Evolutionary conservation across 2,329 filamentous ascomycete genomes (phyloP).

Genomic region (Venturia effusa): DNA sequence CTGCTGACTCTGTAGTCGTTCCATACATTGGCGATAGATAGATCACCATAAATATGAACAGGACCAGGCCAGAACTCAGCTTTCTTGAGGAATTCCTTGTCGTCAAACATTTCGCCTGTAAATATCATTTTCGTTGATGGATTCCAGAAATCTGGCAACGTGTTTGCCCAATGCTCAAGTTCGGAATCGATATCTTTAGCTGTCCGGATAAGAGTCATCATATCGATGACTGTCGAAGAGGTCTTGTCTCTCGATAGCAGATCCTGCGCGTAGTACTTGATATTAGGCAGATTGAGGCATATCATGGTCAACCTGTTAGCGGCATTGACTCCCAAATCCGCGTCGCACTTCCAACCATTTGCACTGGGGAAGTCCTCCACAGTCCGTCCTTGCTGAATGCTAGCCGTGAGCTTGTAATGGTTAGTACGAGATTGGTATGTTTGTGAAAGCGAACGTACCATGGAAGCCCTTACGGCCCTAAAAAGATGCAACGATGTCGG

Average conservation of each 20-base stretch:
- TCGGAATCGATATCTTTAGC: slow-evolving; percentile 26
- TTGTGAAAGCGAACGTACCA: slow-evolving; percentile 20
- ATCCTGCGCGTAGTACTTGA: slow-evolving; percentile 24
- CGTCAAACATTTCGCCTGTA: neutral
- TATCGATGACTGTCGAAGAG: slow-evolving; percentile 18
- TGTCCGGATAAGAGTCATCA: slow-evolving; percentile 22
- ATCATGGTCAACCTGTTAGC: slow-evolving; percentile 29
- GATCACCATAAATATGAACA: slow-evolving; percentile 28
- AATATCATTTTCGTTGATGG: slow-evolving; percentile 15
- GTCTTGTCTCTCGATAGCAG: slow-evolving; percentile 17
- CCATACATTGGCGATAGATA: slow-evolving; percentile 27
- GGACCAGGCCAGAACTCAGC: slow-evolving; percentile 27
- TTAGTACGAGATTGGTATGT: neutral
- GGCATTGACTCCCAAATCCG: slow-evolving; percentile 25
- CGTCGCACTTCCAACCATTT: slow-evolving; percentile 24
- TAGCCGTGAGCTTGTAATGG: slow-evolving; percentile 25
- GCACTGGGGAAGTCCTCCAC: slow-evolving; percentile 27
- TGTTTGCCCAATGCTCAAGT: slow-evolving; percentile 26
- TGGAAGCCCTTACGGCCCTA: slow-evolving; percentile 29
- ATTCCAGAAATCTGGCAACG: slow-evolving; percentile 25
- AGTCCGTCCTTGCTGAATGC: slow-evolving; percentile 28
- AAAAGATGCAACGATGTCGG: slow-evolving; percentile 27
- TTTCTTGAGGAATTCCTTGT: slow-evolving; percentile 20
- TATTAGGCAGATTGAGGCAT: slow-evolving; percentile 27
- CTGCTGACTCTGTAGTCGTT: slow-evolving; percentile 31